Evolutionary conservation across 352 stramenopile species (phyloP), one percentile per base, ranked within the genome.

Genomic region (Pythium rishiriense): DNA sequence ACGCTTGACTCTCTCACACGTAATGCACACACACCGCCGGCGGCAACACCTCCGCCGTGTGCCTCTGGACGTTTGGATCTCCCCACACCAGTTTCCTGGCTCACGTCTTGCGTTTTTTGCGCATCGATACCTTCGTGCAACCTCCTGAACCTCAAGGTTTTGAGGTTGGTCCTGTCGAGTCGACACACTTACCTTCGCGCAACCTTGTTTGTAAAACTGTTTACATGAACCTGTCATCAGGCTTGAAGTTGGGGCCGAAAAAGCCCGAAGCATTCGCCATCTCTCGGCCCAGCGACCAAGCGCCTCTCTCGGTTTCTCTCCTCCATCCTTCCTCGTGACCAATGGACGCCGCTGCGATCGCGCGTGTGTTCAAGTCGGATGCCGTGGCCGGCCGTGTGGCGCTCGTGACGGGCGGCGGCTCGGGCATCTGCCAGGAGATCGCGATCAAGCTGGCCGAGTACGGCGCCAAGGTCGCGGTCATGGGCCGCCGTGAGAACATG

Each of bases 391-490:
- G 76, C 35, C 78, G 79, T 41, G 93, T 98, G 45, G 94, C 87
- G 47, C 78, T 98, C 29, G 78, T 98, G 8, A 99, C 96, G 1
- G 96, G 96, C 49, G 96, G 96, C 19, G 94, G 94, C 37, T 98
- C 92, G 19, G 96, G 94, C 70, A 93, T 99, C 62, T 93, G 96
- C 39, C 97, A 97, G 71, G 93, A 98, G 75, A 97, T 98, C 58
- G 91, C 91, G 12, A 74, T 95, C 59, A 91, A 96, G 62, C 69
- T 98, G 22, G 83, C 96, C 21, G 73, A 93, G 39, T 97, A 98
- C 66, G 96, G 96, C 47, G 94, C 85, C 64, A 90, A 89, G 52
- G 90, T 97, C 19, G 91, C 93, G 8, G 85, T 98, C 65, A 98
- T 98, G 78, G 95, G 95, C 3, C 84, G 94, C n/a, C 88, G 96